A percentile compares a stretch with the other conserved stretches of the same genome.
phyloP scores from a whole-genome alignment of 495 filamentous ascomycete genomes.

The Talaromyces wortmannii region DNA sequence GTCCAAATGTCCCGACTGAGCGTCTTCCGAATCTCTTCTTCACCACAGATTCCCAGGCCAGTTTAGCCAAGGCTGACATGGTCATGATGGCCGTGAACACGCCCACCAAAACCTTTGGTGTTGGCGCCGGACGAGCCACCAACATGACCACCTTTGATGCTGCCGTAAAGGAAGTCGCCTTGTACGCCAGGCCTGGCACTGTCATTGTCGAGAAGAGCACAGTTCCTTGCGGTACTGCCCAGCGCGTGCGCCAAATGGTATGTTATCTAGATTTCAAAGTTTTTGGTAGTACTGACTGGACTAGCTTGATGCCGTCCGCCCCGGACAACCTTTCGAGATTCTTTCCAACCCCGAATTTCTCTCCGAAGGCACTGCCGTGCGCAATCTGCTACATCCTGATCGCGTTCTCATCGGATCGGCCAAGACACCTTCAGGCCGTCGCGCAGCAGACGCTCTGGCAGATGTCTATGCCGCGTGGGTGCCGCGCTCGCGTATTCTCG shows the following conservation, averaged over 20 bases:
- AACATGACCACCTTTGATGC: conserved; percentile 69
- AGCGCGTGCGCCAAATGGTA: conserved; percentile 61
- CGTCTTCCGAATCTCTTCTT: conserved; percentile 61
- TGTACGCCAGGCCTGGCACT: conserved; percentile 55
- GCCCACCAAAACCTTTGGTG: conserved; percentile 65
- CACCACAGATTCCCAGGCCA: conserved; percentile 53
- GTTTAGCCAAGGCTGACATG: conserved; percentile 63
- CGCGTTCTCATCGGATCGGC: conserved; percentile 72
- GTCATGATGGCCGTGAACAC: conserved; percentile 79
- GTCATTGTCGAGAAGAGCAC: conserved; percentile 84
- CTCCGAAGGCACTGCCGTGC: conserved; percentile 70
- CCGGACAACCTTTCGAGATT: conserved; percentile 62
- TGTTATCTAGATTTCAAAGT: neutral
- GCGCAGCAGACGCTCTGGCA: conserved; percentile 56
- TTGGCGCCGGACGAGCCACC: conserved; percentile 64
- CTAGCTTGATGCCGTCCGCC: conserved; percentile 44
- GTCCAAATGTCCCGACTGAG: conserved; percentile 31
- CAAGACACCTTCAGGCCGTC: conserved; percentile 44
- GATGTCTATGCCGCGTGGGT: conserved; percentile 70
- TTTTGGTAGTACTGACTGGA: no score
- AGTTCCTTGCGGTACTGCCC: conserved; percentile 71
- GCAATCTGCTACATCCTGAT: conserved; percentile 65
- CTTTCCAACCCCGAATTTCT: conserved; percentile 83
- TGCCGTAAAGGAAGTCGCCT: conserved; percentile 59
- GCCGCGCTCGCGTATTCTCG: conserved; percentile 55